A percentile compares a stretch with the other conserved stretches of the same genome.
These are phyloP conservation scores for Alternaria brassicicola DNA, from an alignment of 2,329 filamentous ascomycete genomes.

Conservation along the genomic window DNA sequence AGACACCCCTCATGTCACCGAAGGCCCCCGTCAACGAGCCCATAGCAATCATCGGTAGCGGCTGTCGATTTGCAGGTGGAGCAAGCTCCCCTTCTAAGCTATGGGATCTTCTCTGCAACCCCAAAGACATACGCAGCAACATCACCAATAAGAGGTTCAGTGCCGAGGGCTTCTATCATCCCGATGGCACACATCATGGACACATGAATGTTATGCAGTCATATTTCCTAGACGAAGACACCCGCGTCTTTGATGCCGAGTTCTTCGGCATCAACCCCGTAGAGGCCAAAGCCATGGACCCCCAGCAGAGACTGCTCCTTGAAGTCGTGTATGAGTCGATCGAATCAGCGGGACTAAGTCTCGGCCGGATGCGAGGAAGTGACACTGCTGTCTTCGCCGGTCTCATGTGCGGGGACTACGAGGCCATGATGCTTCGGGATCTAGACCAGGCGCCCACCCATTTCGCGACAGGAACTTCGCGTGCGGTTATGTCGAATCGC, in stretches of 20 bases:
- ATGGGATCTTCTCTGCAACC: conserved; percentile 41
- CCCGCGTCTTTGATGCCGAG: conserved; percentile 9
- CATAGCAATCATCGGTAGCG: conserved; percentile 48
- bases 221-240: background rate
- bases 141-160: conserved; percentile 41
- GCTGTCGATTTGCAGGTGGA: conserved; percentile 46
- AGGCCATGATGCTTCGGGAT: conserved; percentile 31
- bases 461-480: conserved; percentile 27
- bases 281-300: conserved; percentile 31
- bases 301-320: conserved; percentile 27
- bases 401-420: conserved; percentile 31
- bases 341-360: conserved; percentile 14
- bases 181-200: conserved; percentile 30
- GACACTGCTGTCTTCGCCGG: conserved; percentile 27
- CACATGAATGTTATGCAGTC: conserved; percentile 38
- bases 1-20: background rate
- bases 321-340: conserved; percentile 27
- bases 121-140: conserved; percentile 36
- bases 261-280: conserved; percentile 28
- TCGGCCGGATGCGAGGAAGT: background rate
- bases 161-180: conserved; percentile 33
- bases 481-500: conserved; percentile 44
- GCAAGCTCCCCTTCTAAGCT: conserved; percentile 40
- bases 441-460: conserved; percentile 25
- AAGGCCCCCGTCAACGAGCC: conserved; percentile 17